A percentile compares a stretch with the other conserved stretches of the same genome.
Evolutionary conservation across 1,139 yeast species (phyloP).

Genomic region (Lipomyces yarrowii): DNA sequence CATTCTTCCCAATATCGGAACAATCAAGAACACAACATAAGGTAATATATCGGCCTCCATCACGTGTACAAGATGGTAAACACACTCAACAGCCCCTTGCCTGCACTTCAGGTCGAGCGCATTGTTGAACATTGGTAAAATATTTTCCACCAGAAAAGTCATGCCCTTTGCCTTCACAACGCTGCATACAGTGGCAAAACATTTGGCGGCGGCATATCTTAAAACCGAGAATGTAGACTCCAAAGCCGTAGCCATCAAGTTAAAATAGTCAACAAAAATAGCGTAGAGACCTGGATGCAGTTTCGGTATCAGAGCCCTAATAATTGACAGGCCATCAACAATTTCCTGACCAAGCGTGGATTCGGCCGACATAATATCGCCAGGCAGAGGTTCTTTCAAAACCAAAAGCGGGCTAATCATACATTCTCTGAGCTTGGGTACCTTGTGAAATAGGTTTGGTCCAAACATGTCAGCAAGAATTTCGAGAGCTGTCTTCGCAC

Average conservation of each 20-base stretch:
- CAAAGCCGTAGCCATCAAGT: slow-evolving; percentile 62
- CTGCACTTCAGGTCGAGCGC: slow-evolving; percentile 76
- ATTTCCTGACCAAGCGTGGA: slow-evolving; percentile 71
- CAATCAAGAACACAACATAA: slow-evolving; percentile 91
- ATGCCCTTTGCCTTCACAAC: slow-evolving; percentile 73
- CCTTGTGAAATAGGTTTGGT: slow-evolving; percentile 55
- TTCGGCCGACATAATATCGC: slow-evolving; percentile 49
- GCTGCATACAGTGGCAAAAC: slow-evolving; percentile 81
- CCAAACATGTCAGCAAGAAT: slow-evolving; percentile 53
- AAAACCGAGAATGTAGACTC: slow-evolving; percentile 74
- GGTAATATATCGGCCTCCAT: slow-evolving; percentile 93
- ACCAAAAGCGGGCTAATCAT: slow-evolving; percentile 66
- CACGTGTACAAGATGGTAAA: slow-evolving; percentile 77
- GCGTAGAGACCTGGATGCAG: slow-evolving; percentile 55
- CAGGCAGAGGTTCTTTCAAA: slow-evolving; percentile 42
- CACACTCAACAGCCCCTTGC: slow-evolving; percentile 92
- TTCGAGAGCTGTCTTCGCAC: slow-evolving; percentile 75
- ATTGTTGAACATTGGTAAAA: slow-evolving; percentile 80
- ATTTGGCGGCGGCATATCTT: slow-evolving; percentile 88
- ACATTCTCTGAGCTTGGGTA: slow-evolving; percentile 68
- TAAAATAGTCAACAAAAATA: slow-evolving; percentile 53
- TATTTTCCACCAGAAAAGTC: slow-evolving; percentile 72
- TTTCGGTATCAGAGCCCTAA: slow-evolving; percentile 72
- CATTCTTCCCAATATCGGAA: slow-evolving; percentile 96
- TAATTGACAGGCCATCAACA: slow-evolving; percentile 83